Evolutionary conservation across 2,329 filamentous ascomycete genomes (phyloP).

Genomic region (Pyrenophora teres): DNA sequence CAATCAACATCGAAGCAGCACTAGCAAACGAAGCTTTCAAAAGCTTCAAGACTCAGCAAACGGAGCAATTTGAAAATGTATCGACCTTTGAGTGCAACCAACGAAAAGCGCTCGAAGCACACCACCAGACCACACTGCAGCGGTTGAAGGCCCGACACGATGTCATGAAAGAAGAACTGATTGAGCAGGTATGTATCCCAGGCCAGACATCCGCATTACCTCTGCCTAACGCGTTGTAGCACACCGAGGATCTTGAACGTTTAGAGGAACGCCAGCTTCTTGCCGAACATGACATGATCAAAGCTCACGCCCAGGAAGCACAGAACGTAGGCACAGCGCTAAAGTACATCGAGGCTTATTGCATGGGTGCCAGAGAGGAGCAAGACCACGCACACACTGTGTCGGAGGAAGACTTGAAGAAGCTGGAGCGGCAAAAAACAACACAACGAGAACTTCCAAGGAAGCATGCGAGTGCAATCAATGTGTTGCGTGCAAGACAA

Average conservation of each 20-base stretch:
- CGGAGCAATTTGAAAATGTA: constrained; percentile 37
- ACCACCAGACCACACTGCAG: constrained; percentile 31
- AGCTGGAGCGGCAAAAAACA: constrained; percentile 49
- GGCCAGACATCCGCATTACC: background rate
- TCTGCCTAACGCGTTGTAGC: constrained; percentile 35
- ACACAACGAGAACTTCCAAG: constrained; percentile 47
- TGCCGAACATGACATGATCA: constrained; percentile 50
- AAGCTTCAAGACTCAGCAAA: constrained; percentile 33
- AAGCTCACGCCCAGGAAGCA: constrained; percentile 48
- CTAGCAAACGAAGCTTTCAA: constrained; percentile 36
- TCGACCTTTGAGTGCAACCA: constrained; percentile 43
- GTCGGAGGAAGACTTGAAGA: constrained; percentile 52
- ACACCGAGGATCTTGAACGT: constrained; percentile 47
- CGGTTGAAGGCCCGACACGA: constrained; percentile 29
- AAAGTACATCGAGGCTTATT: constrained; percentile 56
- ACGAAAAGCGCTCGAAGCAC: constrained; percentile 33
- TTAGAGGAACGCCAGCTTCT: constrained; percentile 53
- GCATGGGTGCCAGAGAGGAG: constrained; percentile 42
- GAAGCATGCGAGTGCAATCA: constrained; percentile 53
- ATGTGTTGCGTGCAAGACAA: constrained; percentile 54
- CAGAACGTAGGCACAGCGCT: constrained; percentile 53
- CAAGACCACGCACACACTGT: constrained; percentile 40
- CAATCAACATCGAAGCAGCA: constrained; percentile 26
- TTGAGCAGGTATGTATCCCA: constrained; percentile 34
- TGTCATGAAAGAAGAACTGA: constrained; percentile 24